Conservation (phyloP, 768 basidiomycete genomes). For the Tricholoma sp. region DNA sequence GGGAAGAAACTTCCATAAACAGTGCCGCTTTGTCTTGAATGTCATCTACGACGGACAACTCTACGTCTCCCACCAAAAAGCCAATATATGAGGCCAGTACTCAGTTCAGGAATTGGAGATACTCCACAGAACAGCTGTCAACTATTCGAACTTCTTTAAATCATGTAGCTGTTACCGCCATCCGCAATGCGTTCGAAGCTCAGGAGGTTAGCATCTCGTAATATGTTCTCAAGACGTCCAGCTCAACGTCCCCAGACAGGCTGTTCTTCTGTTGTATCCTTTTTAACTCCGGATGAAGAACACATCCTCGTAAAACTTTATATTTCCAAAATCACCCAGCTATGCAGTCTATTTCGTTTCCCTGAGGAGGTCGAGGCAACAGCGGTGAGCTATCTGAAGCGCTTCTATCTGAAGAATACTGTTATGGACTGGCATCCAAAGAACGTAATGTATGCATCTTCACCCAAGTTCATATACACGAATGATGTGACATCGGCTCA, state of each 20-base stretch:
- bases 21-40: not conserved
- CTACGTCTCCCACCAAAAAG: constrained; percentile 16
- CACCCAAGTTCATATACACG: not conserved
- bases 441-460: constrained; percentile 80
- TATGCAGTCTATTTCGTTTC: constrained; percentile 83
- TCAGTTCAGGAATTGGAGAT: constrained; percentile 87
- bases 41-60: not conserved
- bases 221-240: constrained; percentile 13
- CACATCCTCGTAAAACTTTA: constrained; percentile 86
- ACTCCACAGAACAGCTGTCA: constrained; percentile 62
- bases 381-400: constrained; percentile 86
- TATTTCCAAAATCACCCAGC: constrained; percentile 75
- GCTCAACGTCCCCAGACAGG: constrained; percentile 48
- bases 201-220: constrained; percentile 54
- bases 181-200: constrained; percentile 71
- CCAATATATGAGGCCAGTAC: constrained; percentile 75
- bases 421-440: constrained; percentile 99
- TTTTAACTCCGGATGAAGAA: constrained; percentile 81
- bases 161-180: constrained; percentile 66
- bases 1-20: not conserved
- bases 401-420: constrained; percentile 96
- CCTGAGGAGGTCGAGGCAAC: constrained; percentile 93
- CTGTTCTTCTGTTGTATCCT: constrained; percentile 66
- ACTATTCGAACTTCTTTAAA: constrained; percentile 66
- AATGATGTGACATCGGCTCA: constrained; percentile 2